Percentiles rank a stretch among this genome's conserved stretches.
Conservation (phyloP, 768 basidiomycete species). For the Podaxis sp. region DNA sequence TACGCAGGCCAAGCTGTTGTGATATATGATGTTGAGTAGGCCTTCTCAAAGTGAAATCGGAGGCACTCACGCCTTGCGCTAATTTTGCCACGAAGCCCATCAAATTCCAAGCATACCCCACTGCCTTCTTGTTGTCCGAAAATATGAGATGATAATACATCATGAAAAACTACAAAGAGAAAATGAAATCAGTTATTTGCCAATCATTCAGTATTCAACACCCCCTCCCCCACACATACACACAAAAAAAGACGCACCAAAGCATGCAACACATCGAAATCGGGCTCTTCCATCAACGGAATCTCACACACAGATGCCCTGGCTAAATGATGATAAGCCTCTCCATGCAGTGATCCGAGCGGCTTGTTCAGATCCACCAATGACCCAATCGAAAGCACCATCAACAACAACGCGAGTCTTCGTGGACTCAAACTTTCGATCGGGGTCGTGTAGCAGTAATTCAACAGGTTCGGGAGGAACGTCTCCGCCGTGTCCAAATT, state of each 20-base stretch:
- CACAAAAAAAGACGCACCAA: constrained; percentile 37
- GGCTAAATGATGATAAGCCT: constrained; percentile 65
- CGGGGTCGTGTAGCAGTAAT: constrained; percentile 63
- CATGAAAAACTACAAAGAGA: constrained; percentile 51
- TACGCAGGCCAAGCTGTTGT: constrained; percentile 64
- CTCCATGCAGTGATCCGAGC: constrained; percentile 56
- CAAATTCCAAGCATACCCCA: constrained; percentile 73
- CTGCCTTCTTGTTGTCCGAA: constrained; percentile 70
- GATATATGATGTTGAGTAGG: constrained; percentile 11
- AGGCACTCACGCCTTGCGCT: constrained; percentile 60
- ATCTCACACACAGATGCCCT: constrained; percentile 70
- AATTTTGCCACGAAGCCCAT: constrained; percentile 75
- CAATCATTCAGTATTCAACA: background rate
- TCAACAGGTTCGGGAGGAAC: constrained; percentile 64
- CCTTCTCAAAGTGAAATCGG: constrained; percentile 13
- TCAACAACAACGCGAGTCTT: constrained; percentile 63
- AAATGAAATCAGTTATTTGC: background rate
- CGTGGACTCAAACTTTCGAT: constrained; percentile 63
- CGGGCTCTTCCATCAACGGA: constrained; percentile 72
- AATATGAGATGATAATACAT: constrained; percentile 74
- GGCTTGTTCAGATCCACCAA: constrained; percentile 61
- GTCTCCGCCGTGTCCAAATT: constrained; percentile 71
- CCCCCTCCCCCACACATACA: too few relatives aligned
- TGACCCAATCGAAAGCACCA: constrained; percentile 72
- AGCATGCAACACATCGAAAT: constrained; percentile 69